Base-by-base conservation (phyloP, 805 yeast genomes). In the Kodamaea leandrae region DNA sequence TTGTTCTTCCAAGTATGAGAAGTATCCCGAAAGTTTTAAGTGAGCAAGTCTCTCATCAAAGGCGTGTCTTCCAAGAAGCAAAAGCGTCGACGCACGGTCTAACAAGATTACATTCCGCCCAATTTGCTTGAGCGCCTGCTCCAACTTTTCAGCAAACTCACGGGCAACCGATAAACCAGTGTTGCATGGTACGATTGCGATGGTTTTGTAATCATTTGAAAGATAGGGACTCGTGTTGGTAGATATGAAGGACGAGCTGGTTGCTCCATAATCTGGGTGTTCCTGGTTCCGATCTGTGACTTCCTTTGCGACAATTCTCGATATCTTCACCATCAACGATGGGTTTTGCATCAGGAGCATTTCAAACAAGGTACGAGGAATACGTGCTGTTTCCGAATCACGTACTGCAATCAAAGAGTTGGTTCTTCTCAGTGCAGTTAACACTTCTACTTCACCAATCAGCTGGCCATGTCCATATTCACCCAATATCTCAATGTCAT, bases 391-490 rank as follows among this genome's bases (percentile, higher is more conserved):
- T 60, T 93, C 99, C 0, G 97, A 85, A 50, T 91, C 98, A 55
- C 99, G 72, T 0, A 91, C 86, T 0, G 98, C 96, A 28, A 87
- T 79, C 48, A 85, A 74, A 0, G 90, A 80, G 36, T 73, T 73
- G 3, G 78, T 74, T 57, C 95, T 75, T 42, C 80, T 74, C 8
- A 83, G 75, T 9, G 88, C 88, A 0, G 95, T 88, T 46, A 91
- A 70, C 3, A 91, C 97, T 60, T 91, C 99, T 6, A 93, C 83
- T 61, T 91, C 98, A 3, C 98, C 99, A 45, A 93, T 76, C 29
- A 96, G 85, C 52, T 88, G 95, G 5, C 97, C 97, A 59, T 89
- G 96, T 2, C 97, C 96, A 54, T 80, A 82, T 57, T 91, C 99
- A 2, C 84, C 86, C 12, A 82, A 51, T 1, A 80, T 65, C 25